phyloP scores from a whole-genome alignment of 73 alveolate species.

The Urostyla sp. region DNA sequence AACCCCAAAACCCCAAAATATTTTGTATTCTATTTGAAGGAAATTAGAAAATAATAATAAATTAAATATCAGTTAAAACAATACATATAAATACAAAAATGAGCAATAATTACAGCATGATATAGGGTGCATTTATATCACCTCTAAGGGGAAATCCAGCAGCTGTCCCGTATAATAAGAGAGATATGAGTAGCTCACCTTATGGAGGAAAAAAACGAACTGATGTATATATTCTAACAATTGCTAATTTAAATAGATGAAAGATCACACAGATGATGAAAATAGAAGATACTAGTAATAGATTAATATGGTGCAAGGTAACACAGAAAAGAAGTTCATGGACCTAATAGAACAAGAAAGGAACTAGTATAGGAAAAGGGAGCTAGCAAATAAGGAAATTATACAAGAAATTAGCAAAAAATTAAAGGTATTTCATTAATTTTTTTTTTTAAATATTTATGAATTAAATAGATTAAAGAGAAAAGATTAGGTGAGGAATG shows the following conservation, averaged over 20 bases:
- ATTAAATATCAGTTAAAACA: neutral
- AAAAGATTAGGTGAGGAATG: slow-evolving; percentile 35
- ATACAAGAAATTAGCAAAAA: slow-evolving; percentile 20
- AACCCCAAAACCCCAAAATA: too few species aligned
- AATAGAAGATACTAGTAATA: neutral
- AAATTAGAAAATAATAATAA: too few species aligned
- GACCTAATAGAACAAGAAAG: slow-evolving; percentile 21
- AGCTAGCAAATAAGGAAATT: slow-evolving; percentile 29
- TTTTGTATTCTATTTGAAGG: too few species aligned
- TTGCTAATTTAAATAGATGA: neutral
- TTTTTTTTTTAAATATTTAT: neutral
- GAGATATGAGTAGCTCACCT: slow-evolving; percentile 43
- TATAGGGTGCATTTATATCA: slow-evolving; percentile 12
- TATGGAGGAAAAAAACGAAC: neutral
- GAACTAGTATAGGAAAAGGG: slow-evolving; percentile 8
- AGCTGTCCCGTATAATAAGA: slow-evolving; percentile 26
- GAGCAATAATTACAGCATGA: slow-evolving; percentile 34
- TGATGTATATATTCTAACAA: neutral
- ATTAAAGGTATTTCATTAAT: slow-evolving; percentile 13
- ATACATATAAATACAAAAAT: neutral
- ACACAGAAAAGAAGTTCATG: slow-evolving; percentile 10
- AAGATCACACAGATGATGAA: slow-evolving; percentile 3
- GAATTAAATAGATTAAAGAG: slow-evolving; percentile 12
- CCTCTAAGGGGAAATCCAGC: slow-evolving; percentile 35
- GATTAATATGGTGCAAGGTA: neutral